These are phyloP conservation scores for Sclerotinia nivalis DNA, from an alignment of 2,329 filamentous ascomycete species.

Conservation along the genomic window DNA sequence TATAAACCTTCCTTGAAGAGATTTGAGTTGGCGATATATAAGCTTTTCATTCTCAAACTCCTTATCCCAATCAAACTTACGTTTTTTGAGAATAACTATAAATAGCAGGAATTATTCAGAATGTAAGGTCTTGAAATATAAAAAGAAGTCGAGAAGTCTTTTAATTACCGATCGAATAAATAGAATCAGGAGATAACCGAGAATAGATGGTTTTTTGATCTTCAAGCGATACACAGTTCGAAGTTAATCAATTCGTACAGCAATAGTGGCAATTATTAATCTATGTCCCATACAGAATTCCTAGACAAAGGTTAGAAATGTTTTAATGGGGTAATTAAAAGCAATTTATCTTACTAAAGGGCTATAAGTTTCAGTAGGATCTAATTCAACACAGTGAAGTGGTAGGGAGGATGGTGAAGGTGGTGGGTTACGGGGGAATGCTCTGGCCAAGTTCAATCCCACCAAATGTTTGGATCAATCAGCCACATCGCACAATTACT, in stretches of 20 bases:
- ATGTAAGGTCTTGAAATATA: background rate
- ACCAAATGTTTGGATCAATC: too few species aligned
- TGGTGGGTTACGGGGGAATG: too few species aligned
- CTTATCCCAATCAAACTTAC: conserved; percentile 3
- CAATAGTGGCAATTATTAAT: background rate
- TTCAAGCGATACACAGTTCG: background rate
- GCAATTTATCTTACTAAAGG: too few species aligned
- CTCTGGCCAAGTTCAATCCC: too few species aligned
- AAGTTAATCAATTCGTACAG: background rate
- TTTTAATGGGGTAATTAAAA: too few species aligned
- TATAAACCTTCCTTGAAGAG: conserved; percentile 1
- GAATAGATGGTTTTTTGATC: background rate
- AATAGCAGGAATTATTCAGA: background rate
- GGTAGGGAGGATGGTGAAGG: too few species aligned
- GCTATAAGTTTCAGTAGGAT: too few species aligned
- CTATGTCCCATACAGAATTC: too few species aligned
- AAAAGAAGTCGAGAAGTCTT: background rate
- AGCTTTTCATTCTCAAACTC: background rate
- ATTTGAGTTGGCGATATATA: background rate
- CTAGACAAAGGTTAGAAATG: too few species aligned
- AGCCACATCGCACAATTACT: too few species aligned
- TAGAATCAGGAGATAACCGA: background rate
- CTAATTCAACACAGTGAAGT: too few species aligned
- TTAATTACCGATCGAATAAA: background rate
- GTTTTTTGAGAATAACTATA: background rate